Base-by-base conservation (phyloP, 495 filamentous ascomycete genomes). In the Aspergillus cavernicola region DNA sequence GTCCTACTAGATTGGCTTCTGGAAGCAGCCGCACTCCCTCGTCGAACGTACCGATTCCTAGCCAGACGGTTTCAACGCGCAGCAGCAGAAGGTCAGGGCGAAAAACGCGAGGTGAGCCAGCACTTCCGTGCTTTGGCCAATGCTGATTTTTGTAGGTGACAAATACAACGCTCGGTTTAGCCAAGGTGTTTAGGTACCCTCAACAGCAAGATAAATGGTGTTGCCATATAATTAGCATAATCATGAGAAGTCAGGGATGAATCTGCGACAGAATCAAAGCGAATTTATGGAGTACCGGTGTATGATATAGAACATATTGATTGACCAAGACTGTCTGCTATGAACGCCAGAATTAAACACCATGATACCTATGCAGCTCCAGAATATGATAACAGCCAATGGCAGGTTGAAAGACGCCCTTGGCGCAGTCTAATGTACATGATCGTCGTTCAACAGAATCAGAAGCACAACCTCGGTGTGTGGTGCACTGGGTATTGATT, bases 131-230 rank as follows among this genome's bases (percentile, higher is more conserved):
- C 10, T 6, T 11, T 10, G 6, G 19, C 13, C 3, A 7, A 23
- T 37, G 10, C 18, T 38, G 36, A 55, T 59, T 5, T 37, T 11
- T 1, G 13, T 18, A 74, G 70, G 67, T 13, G 66, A 69, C 6
- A 62, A 60, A 20, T 74, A 74, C 49, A 66, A 54, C 23, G 64
- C 64, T 29, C 69, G 68, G 0, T 74, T 73, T 40, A 65, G 52
- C 36, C 46, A 37, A 35, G 39, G 55, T 18, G 56, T 19, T 16
- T 47, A 51, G 53, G 20, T 22, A 22, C 12, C 11, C 12, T 15
- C 2, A 28, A 31, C 16, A 6, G 29, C 9, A 36, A 2, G 6
- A 37, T 20, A n/a, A 19, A 24, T 7, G 5, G 15, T 18, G 19
- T 43, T 24, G 26, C 44, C 29, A 38, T 48, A 46, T 45, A 39